Percentiles rank a stretch among this genome's conserved stretches.
Evolutionary conservation across 495 filamentous ascomycete species (phyloP).

Genomic region (Penicillium herquei): DNA sequence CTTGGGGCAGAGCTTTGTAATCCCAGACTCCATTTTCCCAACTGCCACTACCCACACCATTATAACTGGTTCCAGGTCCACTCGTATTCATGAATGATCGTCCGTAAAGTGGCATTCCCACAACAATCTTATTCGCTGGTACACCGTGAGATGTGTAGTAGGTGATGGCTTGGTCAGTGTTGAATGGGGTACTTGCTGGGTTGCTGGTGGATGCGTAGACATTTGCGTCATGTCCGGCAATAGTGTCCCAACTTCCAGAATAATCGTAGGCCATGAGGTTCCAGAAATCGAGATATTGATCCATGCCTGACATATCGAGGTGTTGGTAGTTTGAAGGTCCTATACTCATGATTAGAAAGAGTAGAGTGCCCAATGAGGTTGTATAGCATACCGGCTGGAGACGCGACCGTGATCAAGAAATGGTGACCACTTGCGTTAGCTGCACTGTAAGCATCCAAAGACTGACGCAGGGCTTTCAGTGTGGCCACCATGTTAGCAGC

Average conservation of each 20-base stretch:
- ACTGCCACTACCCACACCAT: constrained; percentile 62
- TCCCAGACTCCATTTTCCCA: constrained; percentile 82
- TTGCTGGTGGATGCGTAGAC: constrained; percentile 54
- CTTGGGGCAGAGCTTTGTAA: constrained; percentile 59
- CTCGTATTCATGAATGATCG: constrained; percentile 70
- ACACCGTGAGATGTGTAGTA: constrained; percentile 67
- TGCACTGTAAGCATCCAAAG: constrained; percentile 62
- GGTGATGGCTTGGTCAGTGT: constrained; percentile 58
- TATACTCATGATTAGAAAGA: constrained; percentile 22
- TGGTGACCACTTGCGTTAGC: constrained; percentile 45
- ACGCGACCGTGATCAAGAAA: constrained; percentile 69
- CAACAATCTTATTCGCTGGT: constrained; percentile 63
- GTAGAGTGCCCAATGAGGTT: neutral
- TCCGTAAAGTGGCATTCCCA: constrained; percentile 87
- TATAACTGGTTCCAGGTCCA: constrained; percentile 67
- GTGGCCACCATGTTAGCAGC: constrained; percentile 63
- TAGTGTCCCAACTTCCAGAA: constrained; percentile 66
- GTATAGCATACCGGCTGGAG: constrained; percentile 40
- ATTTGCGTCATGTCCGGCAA: constrained; percentile 74
- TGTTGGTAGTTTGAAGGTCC: constrained; percentile 61
- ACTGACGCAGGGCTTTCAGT: constrained; percentile 54
- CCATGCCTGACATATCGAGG: constrained; percentile 61
- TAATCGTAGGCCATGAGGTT: constrained; percentile 84
- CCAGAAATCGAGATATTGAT: constrained; percentile 62
- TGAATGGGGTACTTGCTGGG: constrained; percentile 64